Base-by-base conservation (phyloP, 805 yeast species). In the Ogataea angusta region DNA sequence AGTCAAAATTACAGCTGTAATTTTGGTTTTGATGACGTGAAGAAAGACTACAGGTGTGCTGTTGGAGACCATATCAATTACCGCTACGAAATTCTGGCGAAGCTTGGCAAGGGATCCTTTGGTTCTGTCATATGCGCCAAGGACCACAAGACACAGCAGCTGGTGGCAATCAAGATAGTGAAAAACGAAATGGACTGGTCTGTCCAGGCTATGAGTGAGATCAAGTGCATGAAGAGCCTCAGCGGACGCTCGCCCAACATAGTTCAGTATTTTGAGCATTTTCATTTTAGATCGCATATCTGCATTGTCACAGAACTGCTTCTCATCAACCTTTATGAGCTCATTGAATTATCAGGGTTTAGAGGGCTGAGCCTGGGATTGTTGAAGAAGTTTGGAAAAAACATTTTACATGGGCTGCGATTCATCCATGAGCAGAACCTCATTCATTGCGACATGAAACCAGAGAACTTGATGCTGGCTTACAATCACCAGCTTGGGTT, bases 371-470 rank as follows among this genome's bases (percentile, higher is more conserved):
- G 70, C 8, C 56, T 68, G 30, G 34, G 52, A 1, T 47, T 78
- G 1, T 54, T 80, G 8, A 58, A 63, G 47, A 54, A 54, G 18
- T 72, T 86, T 54, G 64, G 81, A 0, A 56, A 49, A 30, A 86
- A 85, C 45, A 64, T 85, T 3, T 60, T 85, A 10, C 57, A 66
- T 6, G 90, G 86, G 0, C 58, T 88, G 31, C 59, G 69, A n/a
- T 78, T 69, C 47, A 67, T 88, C 24, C 89, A 83, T 50, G 48
- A 63, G 0, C 56, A 68, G 19, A 66, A 70, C 10, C 72, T 88
- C 6, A 77, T 88, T 18, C 96, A 88, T 57, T 87, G 95, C 53
- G 96, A 88, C 57, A 65, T 88, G 42, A 88, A 88, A 55, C 96
- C 95, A 0, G 95, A 86, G 53, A 88, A 88, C 60, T 67, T 88